Evolutionary conservation across 257 asterid species (phyloP), one percentile per base, ranked within the genome.

Genomic region (Buddleja alternifolia): DNA sequence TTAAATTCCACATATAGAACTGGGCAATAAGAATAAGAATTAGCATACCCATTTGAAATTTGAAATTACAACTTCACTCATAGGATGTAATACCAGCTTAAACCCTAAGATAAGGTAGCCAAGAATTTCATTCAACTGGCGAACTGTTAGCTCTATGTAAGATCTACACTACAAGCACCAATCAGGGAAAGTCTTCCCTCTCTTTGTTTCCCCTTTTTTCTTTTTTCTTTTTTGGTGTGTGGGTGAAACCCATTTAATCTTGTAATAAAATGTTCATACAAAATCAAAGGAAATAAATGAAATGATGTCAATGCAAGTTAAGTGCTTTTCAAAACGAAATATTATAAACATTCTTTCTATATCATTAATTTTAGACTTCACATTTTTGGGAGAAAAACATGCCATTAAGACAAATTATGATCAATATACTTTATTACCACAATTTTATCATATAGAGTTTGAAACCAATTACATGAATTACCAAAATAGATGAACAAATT

Each of bases 351-450:
- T 1, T 59, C 32, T 1, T 15, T 39, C 21, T 34, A 17, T 4
- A 14, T 23, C 57, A 44, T 63, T 16, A 17, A 63, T n/a, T 8
- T 45, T 14, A 45, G 10, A 60, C 29, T 36, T 70, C 68, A 70
- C 8, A 47, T n/a, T 8, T 12, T 14, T 8, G 25, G 2, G 11
- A 46, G 45, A 51, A 39, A 20, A 7, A 23, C 19, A 45, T 32
- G 72, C 15, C n/a, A n/a, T 51, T 52, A 60, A 45, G 9, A 52
- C 36, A 67, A 54, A 50, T 11, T 46, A 41, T 19, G 21, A 20
- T 24, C 21, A 32, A 29, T 12, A 25, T 34, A 45, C 9, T 17
- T 55, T 21, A 41, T 15, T 12, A 48, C 39, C 32, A 51, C 34
- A 29, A 4, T n/a, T 56, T 25, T 25, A 24, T 39, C 20, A 40